Evolutionary conservation across 2,329 filamentous ascomycete genomes (phyloP).

Genomic region (Rugonectria rugulosa): DNA sequence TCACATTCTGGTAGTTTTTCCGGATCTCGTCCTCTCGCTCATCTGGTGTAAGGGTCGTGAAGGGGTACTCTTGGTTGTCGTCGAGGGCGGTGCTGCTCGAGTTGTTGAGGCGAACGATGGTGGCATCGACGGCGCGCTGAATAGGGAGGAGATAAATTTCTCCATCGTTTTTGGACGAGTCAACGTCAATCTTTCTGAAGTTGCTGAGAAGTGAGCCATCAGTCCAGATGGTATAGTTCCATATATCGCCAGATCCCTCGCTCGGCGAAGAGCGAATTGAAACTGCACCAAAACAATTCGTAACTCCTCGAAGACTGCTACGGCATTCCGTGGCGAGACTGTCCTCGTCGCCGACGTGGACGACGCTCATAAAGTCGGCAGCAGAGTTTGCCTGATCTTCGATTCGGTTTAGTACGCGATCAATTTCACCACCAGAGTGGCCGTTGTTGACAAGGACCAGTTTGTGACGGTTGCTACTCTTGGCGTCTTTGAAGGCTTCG

Average conservation of each 20-base stretch:
- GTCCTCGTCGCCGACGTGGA: slow-evolving; percentile 61
- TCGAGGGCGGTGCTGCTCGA: slow-evolving; percentile 49
- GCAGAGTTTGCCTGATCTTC: slow-evolving; percentile 62
- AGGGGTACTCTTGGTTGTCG: slow-evolving; percentile 71
- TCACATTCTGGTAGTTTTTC: slow-evolving; percentile 70
- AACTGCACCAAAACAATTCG: slow-evolving; percentile 75
- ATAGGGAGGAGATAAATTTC: slow-evolving; percentile 82
- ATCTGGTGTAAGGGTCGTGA: slow-evolving; percentile 73
- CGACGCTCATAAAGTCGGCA: slow-evolving; percentile 61
- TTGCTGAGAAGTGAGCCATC: slow-evolving; percentile 71
- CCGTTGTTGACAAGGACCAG: slow-evolving; percentile 84
- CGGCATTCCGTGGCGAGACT: slow-evolving; percentile 70
- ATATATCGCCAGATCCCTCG: slow-evolving; percentile 70
- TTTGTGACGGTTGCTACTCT: slow-evolving; percentile 66
- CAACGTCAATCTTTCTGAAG: slow-evolving; percentile 68
- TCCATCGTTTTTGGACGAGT: slow-evolving; percentile 73
- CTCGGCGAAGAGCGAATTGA: slow-evolving; percentile 78
- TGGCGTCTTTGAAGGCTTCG: slow-evolving; percentile 67
- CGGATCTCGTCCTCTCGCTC: slow-evolving; percentile 73
- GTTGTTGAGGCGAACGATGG: slow-evolving; percentile 67
- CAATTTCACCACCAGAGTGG: slow-evolving; percentile 72
- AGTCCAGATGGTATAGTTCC: slow-evolving; percentile 87
- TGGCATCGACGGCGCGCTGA: slow-evolving; percentile 78
- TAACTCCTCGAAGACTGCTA: slow-evolving; percentile 70
- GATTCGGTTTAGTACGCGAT: slow-evolving; percentile 71